Base-by-base conservation (phyloP, 768 basidiomycete species). In the Leccinum barrowsii region DNA sequence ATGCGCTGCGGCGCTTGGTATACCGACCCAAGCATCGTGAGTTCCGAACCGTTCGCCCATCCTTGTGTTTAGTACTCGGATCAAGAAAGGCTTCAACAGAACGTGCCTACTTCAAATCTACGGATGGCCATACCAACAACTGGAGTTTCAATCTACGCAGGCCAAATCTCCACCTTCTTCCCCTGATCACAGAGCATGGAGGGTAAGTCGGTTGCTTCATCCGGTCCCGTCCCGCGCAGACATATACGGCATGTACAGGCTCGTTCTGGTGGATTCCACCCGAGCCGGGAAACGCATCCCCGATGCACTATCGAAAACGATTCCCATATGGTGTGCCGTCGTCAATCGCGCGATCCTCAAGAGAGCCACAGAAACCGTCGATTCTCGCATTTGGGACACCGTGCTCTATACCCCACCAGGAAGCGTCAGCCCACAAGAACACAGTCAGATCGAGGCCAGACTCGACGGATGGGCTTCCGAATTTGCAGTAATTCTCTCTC, bases 1-100 rank as follows among this genome's bases (percentile, higher is more conserved):
- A 81, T 94, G 67, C 84, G 96, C 22, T 97, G 94, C 66, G 96
- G 96, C 4, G 88, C 88, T 7, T 98, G 95, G 95, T 98, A 97
- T 70, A 84, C 87, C 6, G 80, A 93, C 64, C 90, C 93, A 19
- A 58, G 65, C 7, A 80, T 86, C 56, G 86, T 85, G 67, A 66
- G 80, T 65, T 26, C 2, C 35, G 52, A 10, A 28, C 4, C 2
- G 0, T n/a, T 21, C 24, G 1, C 13, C 5, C n/a, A 5, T 40
- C 13, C 26, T 28, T 19, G 22, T 21, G 21, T 32, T n/a, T 5
- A 28, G 28, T 28, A 17, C 8, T 13, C 22, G 10, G 13, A 37
- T 40, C 21, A 2, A 8, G 8, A 17, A 56, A 70, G 66, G 54
- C 61, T 17, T 57, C 63, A 40, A 7, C 57, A 4, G 59, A 68